Evolutionary conservation across 129 eudicot species (phyloP).

Genomic region (Oenanthe sinensis): DNA sequence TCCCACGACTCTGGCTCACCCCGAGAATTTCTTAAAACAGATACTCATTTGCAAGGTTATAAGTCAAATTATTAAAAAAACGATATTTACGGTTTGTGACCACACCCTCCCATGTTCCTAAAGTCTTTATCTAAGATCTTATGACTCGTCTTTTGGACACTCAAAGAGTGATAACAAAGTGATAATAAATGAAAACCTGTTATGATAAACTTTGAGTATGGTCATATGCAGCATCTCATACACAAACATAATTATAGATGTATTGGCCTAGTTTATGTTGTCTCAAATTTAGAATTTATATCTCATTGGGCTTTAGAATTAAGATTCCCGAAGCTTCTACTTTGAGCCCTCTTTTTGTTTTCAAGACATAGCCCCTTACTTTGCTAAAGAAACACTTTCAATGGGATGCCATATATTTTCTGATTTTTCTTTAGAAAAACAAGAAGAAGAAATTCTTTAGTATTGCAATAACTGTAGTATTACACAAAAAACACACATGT

Average conservation of each 20-base stretch:
- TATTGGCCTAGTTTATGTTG: not conserved
- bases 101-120: not conserved
- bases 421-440: too few relatives aligned
- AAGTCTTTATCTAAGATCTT: not conserved
- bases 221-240: not conserved
- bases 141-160: not conserved
- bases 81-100: not conserved
- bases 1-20: too few relatives aligned
- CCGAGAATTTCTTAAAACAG: too few relatives aligned
- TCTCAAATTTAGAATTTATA: not conserved
- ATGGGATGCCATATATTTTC: too few relatives aligned
- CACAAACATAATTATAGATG: not conserved
- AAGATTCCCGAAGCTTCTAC: not conserved
- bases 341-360: not conserved
- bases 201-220: not conserved
- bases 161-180: not conserved
- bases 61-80: too few relatives aligned
- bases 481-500: not conserved
- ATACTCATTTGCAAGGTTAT: too few relatives aligned
- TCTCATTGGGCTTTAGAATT: not conserved
- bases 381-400: not conserved
- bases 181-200: not conserved
- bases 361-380: not conserved
- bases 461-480: not conserved
- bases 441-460: too few relatives aligned